These are phyloP conservation scores for Rhododendron ferrugineum DNA, from an alignment of 148 eudicot genomes.

Conservation along the genomic window DNA sequence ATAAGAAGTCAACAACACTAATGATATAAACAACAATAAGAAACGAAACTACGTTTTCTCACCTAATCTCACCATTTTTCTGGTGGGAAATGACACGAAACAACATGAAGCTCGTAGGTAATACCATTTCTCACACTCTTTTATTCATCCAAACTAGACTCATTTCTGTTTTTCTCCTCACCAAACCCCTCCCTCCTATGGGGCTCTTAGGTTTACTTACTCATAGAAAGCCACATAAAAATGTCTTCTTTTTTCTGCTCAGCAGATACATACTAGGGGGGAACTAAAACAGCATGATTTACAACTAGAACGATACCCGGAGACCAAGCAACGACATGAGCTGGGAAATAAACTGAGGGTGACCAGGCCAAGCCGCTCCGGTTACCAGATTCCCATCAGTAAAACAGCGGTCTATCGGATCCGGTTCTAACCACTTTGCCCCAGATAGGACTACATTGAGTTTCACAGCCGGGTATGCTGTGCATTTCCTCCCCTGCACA, in stretches of 20 bases:
- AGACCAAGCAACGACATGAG: constrained; percentile 72
- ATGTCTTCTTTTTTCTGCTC: not conserved
- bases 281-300: not conserved
- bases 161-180: not conserved
- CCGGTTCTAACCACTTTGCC: constrained; percentile 90
- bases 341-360: constrained; percentile 90
- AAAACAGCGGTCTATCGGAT: constrained; percentile 80
- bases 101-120: not conserved
- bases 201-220: not conserved
- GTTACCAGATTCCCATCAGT: constrained; percentile 96
- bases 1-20: no score
- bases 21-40: no score
- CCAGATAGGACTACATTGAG: constrained; percentile 73
- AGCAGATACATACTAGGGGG: not conserved
- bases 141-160: not conserved
- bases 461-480: constrained; percentile 95
- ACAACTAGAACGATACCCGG: constrained; percentile 51
- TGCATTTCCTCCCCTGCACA: constrained; percentile 86
- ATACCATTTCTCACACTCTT: not conserved
- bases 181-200: not conserved
- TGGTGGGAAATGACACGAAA: not conserved
- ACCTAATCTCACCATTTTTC: not conserved
- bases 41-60: not conserved
- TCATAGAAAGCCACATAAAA: not conserved
- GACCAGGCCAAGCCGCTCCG: constrained; percentile 99